Evolutionary conservation across 768 basidiomycete genomes (phyloP).

Genomic region (Trichaptum fuscoviolaceum): DNA sequence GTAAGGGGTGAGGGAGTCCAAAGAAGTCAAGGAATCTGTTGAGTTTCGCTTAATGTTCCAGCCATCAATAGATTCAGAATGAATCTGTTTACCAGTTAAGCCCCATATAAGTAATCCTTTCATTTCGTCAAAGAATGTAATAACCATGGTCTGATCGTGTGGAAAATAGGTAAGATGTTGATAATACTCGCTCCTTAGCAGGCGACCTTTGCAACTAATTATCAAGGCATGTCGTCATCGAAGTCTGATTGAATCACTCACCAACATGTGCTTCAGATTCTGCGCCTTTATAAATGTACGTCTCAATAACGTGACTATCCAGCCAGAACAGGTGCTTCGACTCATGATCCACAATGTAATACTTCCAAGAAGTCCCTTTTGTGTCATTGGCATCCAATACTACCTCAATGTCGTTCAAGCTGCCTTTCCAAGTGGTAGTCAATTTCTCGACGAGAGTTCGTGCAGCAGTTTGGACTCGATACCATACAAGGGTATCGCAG

Average conservation of each 20-base stretch:
- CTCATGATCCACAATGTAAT: not conserved
- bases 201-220: not conserved
- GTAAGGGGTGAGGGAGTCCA: not conserved
- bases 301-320: not conserved
- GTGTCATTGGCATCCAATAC: not conserved
- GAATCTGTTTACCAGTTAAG: not conserved
- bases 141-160: not conserved
- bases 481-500: too few relatives aligned
- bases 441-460: too few relatives aligned
- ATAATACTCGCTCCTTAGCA: not conserved
- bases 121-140: not conserved
- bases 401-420: not conserved
- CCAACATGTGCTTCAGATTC: not conserved
- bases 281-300: not conserved
- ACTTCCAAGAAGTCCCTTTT: not conserved
- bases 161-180: not conserved
- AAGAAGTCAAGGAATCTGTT: not conserved
- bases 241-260: not conserved
- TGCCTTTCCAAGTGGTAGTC: too few relatives aligned
- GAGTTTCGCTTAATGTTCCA: not conserved
- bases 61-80: not conserved
- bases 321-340: not conserved
- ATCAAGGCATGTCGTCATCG: not conserved
- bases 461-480: too few relatives aligned
- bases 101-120: not conserved